phyloP scores from a whole-genome alignment of 2,329 filamentous ascomycete species.

The Epichloe elymi region DNA sequence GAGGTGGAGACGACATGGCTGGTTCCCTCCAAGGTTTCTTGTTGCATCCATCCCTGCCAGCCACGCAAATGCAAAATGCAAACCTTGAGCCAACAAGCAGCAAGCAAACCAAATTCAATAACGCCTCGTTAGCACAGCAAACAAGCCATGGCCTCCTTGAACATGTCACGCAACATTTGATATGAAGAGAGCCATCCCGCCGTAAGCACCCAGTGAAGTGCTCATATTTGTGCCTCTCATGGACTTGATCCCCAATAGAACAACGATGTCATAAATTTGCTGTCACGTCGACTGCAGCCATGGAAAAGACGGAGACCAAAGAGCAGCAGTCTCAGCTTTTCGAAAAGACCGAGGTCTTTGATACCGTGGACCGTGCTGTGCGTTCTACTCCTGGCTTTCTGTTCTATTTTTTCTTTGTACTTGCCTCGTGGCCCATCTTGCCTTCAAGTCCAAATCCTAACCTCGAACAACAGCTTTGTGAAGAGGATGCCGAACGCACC shows the following conservation, averaged over 20 bases:
- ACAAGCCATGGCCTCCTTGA: background rate
- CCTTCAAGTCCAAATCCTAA: background rate
- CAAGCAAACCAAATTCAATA: background rate
- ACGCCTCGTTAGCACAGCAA: background rate
- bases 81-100: background rate
- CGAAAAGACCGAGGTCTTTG: background rate
- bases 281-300: background rate
- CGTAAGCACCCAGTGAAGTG: too few relatives aligned
- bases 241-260: background rate
- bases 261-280: background rate
- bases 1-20: background rate
- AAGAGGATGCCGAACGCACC: background rate
- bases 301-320: slow-evolving; percentile 1
- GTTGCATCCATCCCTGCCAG: background rate
- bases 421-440: too few relatives aligned
- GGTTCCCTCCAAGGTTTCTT: background rate
- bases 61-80: background rate
- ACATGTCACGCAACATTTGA: background rate
- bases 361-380: background rate
- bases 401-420: too few relatives aligned
- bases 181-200: background rate
- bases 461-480: background rate
- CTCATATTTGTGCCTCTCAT: background rate
- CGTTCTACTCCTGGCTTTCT: background rate
- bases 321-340: background rate